Base-by-base conservation (phyloP, 2,329 filamentous ascomycete species). In the Ophiocordyceps camponoti-leonardi region DNA sequence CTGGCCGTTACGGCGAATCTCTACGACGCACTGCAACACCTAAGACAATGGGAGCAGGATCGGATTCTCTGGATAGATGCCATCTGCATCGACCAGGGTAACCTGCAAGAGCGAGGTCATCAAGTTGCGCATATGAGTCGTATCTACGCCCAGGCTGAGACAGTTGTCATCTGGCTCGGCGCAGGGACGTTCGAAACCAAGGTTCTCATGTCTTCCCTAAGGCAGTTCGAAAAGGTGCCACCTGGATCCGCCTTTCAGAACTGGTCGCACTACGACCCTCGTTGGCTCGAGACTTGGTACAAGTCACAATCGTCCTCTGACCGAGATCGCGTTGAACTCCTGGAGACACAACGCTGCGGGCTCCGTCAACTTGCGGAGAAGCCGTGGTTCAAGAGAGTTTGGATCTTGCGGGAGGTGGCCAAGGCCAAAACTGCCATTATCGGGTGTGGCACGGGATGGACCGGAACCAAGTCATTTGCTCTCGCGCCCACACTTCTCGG, bases 111-210 rank as follows among this genome's bases (percentile, higher is more conserved):
- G 16, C 43, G 45, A 19, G 47, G 46, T 11, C 46, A 48, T 4
- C 48, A 49, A 40, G 48, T 49, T 23, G 26, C 19, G 18, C 47
- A 48, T 3, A 50, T 50, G 48, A 43, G 43, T 10, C 19, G 41
- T 2, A 47, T 50, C 10, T 50, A 45, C n/a, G 35, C 30, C n/a
- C 13, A 46, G 37, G 48, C 47, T 12, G 41, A 46, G 11, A 1
- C 31, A 7, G 47, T 50, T 10, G 42, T 50, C 37, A 40, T 47
- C 18, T 48, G 47, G 30, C 11, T 49, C 19, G 47, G 48, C 1
- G 2, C 0, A n/a, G 42, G 16, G 3, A 37, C 18, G 10, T 3
- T 20, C 26, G n/a, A 41, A 6, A 42, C 23, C 12, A 13, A 48
- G 12, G 11, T 45, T 6, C 37, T 49, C 10, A 46, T 49, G 42